phyloP scores from a whole-genome alignment of 1,139 yeast species.

The Chernovozyma sophiae-reginae region DNA sequence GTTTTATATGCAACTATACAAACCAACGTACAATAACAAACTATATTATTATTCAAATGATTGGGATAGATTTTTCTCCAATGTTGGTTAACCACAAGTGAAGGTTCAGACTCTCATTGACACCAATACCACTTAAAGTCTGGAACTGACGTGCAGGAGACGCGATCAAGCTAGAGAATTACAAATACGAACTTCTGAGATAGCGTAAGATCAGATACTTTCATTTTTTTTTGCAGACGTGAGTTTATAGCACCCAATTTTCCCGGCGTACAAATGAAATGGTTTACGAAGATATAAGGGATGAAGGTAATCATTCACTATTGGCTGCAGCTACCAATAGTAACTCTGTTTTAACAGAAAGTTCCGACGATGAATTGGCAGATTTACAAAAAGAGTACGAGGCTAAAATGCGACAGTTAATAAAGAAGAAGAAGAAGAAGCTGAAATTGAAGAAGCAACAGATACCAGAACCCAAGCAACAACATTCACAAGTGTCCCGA shows the following conservation, averaged over 20 bases:
- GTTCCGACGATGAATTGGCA: slow-evolving; percentile 25
- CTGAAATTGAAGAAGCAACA: slow-evolving; percentile 6
- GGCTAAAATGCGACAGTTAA: slow-evolving; percentile 15
- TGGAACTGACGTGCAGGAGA: not conserved
- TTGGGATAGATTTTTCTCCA: too few species aligned
- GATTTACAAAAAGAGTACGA: slow-evolving; percentile 29
- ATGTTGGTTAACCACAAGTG: too few species aligned
- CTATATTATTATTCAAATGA: too few species aligned
- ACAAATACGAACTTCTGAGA: too few species aligned
- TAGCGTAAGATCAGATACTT: too few species aligned
- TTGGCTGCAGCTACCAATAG: not conserved
- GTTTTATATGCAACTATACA: too few species aligned
- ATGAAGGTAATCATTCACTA: slow-evolving; percentile 10
- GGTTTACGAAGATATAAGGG: slow-evolving; percentile 13
- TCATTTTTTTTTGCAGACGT: too few species aligned
- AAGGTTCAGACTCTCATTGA: too few species aligned
- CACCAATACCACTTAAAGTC: too few species aligned
- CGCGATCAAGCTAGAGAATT: not conserved
- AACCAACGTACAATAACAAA: too few species aligned
- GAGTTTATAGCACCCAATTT: too few species aligned
- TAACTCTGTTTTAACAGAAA: slow-evolving; percentile 20
- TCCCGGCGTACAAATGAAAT: slow-evolving; percentile 1
- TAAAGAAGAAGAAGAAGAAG: slow-evolving; percentile 12
- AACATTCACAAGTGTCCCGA: slow-evolving; percentile 3
- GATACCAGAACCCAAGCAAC: not conserved